Base-by-base conservation (phyloP, 768 basidiomycete genomes). In the Chalciporus pseudorubinellus region DNA sequence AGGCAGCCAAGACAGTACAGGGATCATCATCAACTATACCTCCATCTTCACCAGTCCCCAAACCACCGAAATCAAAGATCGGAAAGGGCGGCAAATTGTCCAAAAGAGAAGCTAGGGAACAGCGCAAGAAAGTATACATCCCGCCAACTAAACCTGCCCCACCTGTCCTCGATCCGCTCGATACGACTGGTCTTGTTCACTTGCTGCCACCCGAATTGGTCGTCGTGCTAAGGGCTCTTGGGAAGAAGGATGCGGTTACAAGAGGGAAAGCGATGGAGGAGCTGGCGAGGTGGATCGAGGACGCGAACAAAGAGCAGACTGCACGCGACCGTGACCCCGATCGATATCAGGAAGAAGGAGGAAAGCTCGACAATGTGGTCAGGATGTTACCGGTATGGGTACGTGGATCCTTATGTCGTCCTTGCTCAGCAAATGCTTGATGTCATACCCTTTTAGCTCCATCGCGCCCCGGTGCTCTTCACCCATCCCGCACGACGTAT, bases 301-400 rank as follows among this genome's bases (percentile, higher is more conserved):
- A 72, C 39, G 76, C 76, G 36, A 61, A 67, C 55, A 70, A 67
- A 41, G 76, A 76, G 34, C 71, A 70, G 13, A 74, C 74, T 14
- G 77, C 75, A 19, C 77, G 67, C 11, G 58, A 55, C 52, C n/a
- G 28, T 45, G 31, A 47, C 14, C 59, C 41, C 10, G 59, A 48
- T 39, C 41, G 16, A 16, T 45, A 51, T 12, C 53, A 48, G 4
- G 55, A 48, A 9, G 28, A 45, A 6, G 46, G 44, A 18, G 63
- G 44, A 61, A 74, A 58, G 50, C 20, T 44, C 19, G 54, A 36
- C 12, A 62, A 70, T 16, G 57, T 79, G 58, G 75, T 80, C 20
- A 75, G 83, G 49, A 87, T 85, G 75, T 60, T 95, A 28, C 92
- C 92, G 4, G 92, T 95, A 50, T 98, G 95, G 95, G 94, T 95